phyloP scores from a whole-genome alignment of 306 rosid species.

The Lathyrus sativus region DNA sequence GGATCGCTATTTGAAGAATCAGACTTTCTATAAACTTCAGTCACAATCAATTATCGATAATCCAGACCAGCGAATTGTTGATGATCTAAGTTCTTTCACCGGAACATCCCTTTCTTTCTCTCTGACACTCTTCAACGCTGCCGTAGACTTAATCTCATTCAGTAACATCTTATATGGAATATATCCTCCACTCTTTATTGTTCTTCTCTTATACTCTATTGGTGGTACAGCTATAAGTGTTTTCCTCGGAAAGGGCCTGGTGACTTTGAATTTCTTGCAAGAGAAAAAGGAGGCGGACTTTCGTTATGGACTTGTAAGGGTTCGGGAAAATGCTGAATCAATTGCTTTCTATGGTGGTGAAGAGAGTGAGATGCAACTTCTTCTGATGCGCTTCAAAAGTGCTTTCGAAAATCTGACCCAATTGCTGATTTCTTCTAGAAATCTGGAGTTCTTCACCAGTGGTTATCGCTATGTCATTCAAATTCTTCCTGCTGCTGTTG shows the following conservation, averaged over 20 bases:
- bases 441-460: slow-evolving; percentile 87
- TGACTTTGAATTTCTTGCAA: slow-evolving; percentile 83
- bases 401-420: slow-evolving; percentile 85
- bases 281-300: slow-evolving; percentile 99
- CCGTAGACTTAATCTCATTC: slow-evolving; percentile 85
- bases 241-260: slow-evolving; percentile 94
- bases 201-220: slow-evolving; percentile 81
- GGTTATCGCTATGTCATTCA: slow-evolving; percentile 95
- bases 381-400: slow-evolving; percentile 85
- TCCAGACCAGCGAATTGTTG: slow-evolving; percentile 95
- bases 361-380: slow-evolving; percentile 85
- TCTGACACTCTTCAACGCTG: slow-evolving; percentile 75
- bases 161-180: slow-evolving; percentile 91
- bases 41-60: slow-evolving; percentile 94
- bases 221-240: slow-evolving; percentile 93
- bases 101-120: slow-evolving; percentile 89
- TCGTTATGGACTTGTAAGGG: slow-evolving; percentile 93
- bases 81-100: slow-evolving; percentile 89
- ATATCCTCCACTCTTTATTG: slow-evolving; percentile 88
- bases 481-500: slow-evolving; percentile 96
- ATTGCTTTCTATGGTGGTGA: slow-evolving; percentile 96
- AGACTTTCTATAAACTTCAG: slow-evolving; percentile 87
- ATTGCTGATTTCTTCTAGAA: slow-evolving; percentile 89
- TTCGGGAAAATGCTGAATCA: slow-evolving; percentile 97
- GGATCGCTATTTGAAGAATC: slow-evolving; percentile 83